These are phyloP conservation scores for Diaporthe citriasiana DNA, from an alignment of 2,329 filamentous ascomycete genomes.

Conservation along the genomic window DNA sequence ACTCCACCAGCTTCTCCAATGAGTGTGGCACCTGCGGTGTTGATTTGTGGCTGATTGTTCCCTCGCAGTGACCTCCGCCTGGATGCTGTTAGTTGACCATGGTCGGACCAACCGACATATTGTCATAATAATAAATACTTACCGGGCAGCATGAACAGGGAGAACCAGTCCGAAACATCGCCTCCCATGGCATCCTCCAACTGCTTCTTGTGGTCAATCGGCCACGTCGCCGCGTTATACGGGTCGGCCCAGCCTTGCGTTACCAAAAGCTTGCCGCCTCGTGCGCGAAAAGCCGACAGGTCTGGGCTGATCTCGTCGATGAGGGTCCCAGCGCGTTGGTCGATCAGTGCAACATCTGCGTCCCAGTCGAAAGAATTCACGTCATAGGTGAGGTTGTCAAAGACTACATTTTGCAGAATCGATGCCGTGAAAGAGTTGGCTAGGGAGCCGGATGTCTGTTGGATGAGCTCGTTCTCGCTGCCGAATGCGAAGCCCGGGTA, in stretches of 20 bases:
- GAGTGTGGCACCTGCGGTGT: slow-evolving; percentile 19
- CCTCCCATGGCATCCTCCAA: slow-evolving; percentile 18
- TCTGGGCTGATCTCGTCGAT: slow-evolving; percentile 35
- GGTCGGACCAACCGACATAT: fast-evolving
- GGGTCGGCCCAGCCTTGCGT: slow-evolving; percentile 33
- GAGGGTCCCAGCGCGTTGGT: slow-evolving; percentile 8
- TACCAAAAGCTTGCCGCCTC: slow-evolving; percentile 27
- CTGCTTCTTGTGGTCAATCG: slow-evolving; percentile 17
- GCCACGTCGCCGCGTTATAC: slow-evolving; percentile 28
- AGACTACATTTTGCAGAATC: slow-evolving; percentile 12
- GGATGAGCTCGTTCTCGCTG: slow-evolving; percentile 30
- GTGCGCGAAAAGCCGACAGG: slow-evolving; percentile 26
- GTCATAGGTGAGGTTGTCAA: slow-evolving; percentile 1
- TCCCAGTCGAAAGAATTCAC: slow-evolving; percentile 15
- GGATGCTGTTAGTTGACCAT: neutral
- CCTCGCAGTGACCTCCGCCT: slow-evolving; percentile 18
- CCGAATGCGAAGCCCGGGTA: slow-evolving; percentile 19
- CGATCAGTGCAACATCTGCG: neutral
- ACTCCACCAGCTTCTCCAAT: slow-evolving; percentile 14
- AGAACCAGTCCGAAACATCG: slow-evolving; percentile 12
- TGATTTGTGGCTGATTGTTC: neutral
- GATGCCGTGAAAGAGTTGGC: slow-evolving; percentile 23
- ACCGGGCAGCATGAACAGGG: slow-evolving; percentile 21
- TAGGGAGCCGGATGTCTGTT: slow-evolving; percentile 10
- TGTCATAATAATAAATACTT: neutral